Evolutionary conservation across 371 early-diverging fungal species (phyloP), one percentile per base, ranked within the genome.

Genomic region (Entomophthora muscae): DNA sequence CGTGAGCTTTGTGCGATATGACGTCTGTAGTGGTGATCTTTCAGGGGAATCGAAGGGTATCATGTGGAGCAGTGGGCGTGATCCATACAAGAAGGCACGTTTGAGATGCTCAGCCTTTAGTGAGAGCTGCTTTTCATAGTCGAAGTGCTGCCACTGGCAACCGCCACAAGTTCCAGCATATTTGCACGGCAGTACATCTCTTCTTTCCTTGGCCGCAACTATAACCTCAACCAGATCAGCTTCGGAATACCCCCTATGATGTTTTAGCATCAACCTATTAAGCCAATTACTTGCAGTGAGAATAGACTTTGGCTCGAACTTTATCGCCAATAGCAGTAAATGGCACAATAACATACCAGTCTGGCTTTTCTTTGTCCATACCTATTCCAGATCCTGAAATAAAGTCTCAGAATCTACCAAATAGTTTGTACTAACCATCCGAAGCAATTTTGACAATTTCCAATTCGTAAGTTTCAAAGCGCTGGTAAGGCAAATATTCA

Each of bases 1-100:
- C 0, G 83, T 79, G 33, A 84, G 71, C 69, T 84, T 84, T 21
- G 78, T 83, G 54, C 85, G 75, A 64, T 80, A 81, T 1, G 75
- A 73, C 51, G 73, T 74, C 29, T 72, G 68, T 52, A 73, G 53
- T 3, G 85, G 82, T 1, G 80, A 78, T 55, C 69, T 32, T 10
- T 32, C 32, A 29, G 54, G 23, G 5, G 32, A n/a, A 5, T 33
- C 33, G 22, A 61, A 61, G 2, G 17, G 32, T 22, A 61, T 22
- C 17, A 33, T 12, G 23, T 61, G 33, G 10, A 22, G 22, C 5
- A 61, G 7, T 13, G 61, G 33, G 17, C 61, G 56, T 27, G 72
- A 68, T 57, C 67, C 67, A 52, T 75, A 71, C 56, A 66, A 61
- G 60, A 80, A 77, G 0, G 73, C 74, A 26, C 72, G 71, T 65